Evolutionary conservation across 768 basidiomycete genomes (phyloP), one percentile per base, ranked within the genome.

Genomic region (Kwoniella pini): DNA sequence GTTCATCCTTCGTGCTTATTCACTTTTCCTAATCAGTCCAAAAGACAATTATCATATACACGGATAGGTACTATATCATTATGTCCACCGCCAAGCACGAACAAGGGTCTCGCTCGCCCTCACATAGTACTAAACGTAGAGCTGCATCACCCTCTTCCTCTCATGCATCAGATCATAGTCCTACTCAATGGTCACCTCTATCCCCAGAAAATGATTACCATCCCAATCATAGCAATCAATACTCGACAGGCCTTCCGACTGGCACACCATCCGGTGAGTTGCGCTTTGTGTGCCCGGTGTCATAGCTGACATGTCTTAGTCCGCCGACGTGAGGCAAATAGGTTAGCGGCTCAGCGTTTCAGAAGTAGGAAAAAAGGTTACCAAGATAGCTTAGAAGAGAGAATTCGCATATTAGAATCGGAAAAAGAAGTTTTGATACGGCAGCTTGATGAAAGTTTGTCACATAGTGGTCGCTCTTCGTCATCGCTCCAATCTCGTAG

Each of bases 361-460:
- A 48, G 76, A 19, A 76, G 69, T 26, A 43, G 76, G 45, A 78
- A 78, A 60, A 78, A 78, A 65, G 72, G 75, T 15, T 76, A 78
- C 50, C 75, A 75, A 33, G 73, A 72, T 33, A 70, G 67, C 28
- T 57, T 78, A 10, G 76, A 78, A 45, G 70, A 66, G 22, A 61
- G 67, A 33, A 66, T 78, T 4, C 40, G 62, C n/a, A 55, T 42
- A 2, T 56, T 78, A 1, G 74, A 78, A 54, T 64, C 65, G 13
- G 74, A 75, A 33, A 71, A 68, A 27, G 69, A 70, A 15, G 59
- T 53, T 0, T 51, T 73, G 27, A 31, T 67, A 10, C 44, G 56
- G 9, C 51, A 63, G 10, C 38, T 71, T 1, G 69, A 66, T 4
- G 69, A 67, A 30, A 48, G 31, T 44, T 26, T 54, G 1, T 40